phyloP scores from a whole-genome alignment of 768 basidiomycete species.

The Phanerochaete sordida region DNA sequence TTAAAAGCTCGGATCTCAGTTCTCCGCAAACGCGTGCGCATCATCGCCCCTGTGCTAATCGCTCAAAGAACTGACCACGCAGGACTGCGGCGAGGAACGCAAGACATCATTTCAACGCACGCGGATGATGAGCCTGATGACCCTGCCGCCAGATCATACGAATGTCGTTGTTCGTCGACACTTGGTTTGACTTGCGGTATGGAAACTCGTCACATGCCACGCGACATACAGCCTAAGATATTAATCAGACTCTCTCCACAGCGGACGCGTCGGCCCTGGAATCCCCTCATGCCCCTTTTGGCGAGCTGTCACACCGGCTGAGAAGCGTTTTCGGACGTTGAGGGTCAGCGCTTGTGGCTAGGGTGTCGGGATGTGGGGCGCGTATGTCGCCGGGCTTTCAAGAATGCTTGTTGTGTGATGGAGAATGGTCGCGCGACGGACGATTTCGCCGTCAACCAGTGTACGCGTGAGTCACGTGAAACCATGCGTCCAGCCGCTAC shows the following conservation, averaged over 20 bases:
- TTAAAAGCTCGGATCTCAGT: too few species aligned
- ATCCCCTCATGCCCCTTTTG: background rate
- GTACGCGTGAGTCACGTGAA: background rate
- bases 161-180: background rate
- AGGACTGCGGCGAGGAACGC: background rate
- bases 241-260: background rate
- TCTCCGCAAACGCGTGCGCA: background rate
- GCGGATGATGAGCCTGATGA: background rate
- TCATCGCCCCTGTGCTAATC: background rate
- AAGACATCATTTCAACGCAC: background rate
- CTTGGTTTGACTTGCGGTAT: background rate
- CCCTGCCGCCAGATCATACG: background rate
- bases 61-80: background rate
- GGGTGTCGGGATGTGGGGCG: too few species aligned
- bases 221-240: background rate
- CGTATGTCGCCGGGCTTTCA: background rate
- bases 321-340: background rate
- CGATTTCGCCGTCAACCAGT: background rate
- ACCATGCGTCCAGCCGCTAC: background rate
- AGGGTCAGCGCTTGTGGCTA: background rate
- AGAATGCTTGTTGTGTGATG: background rate
- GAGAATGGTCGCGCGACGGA: background rate
- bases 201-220: background rate
- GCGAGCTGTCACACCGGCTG: background rate
- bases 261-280: background rate